phyloP scores from a whole-genome alignment of 371 early-diverging fungal genomes.

The Umbelopsis sp. region DNA sequence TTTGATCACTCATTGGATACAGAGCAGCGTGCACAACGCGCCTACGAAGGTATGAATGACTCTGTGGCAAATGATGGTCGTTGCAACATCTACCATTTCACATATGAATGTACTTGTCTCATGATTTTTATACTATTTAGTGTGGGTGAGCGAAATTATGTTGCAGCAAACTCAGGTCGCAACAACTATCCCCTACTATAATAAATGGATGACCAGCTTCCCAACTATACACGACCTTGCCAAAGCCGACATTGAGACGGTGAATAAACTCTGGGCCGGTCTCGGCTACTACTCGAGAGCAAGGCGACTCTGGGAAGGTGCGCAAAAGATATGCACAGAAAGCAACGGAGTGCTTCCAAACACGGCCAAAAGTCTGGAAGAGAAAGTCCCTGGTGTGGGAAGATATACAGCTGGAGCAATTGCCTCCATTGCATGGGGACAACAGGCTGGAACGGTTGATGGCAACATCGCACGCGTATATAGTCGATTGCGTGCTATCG shows the following conservation, averaged over 20 bases:
- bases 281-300: conserved; percentile 87
- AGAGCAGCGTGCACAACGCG: conserved; percentile 51
- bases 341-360: conserved; percentile 63
- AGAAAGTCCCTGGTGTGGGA: conserved; percentile 79
- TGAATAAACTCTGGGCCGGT: conserved; percentile 79
- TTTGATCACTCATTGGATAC: conserved; percentile 27
- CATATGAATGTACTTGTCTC: no score
- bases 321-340: conserved; percentile 63
- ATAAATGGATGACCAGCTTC: conserved; percentile 77
- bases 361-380: conserved; percentile 58
- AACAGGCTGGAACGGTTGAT: conserved; percentile 72
- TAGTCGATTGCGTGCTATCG: conserved; percentile 68
- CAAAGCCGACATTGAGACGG: conserved; percentile 69
- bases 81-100: no score
- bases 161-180: conserved; percentile 83
- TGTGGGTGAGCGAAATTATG: conserved; percentile 89
- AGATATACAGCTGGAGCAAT: conserved; percentile 71
- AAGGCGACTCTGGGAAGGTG: conserved; percentile 70
- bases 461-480: conserved; percentile 85
- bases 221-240: conserved; percentile 77
- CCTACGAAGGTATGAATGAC: conserved; percentile 61
- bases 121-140: conserved; percentile 24
- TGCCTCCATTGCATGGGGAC: conserved; percentile 74
- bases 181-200: conserved; percentile 75
- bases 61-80: no score